phyloP scores from a whole-genome alignment of 2,329 filamentous ascomycete species.

The Pyrenophora seminiperda region DNA sequence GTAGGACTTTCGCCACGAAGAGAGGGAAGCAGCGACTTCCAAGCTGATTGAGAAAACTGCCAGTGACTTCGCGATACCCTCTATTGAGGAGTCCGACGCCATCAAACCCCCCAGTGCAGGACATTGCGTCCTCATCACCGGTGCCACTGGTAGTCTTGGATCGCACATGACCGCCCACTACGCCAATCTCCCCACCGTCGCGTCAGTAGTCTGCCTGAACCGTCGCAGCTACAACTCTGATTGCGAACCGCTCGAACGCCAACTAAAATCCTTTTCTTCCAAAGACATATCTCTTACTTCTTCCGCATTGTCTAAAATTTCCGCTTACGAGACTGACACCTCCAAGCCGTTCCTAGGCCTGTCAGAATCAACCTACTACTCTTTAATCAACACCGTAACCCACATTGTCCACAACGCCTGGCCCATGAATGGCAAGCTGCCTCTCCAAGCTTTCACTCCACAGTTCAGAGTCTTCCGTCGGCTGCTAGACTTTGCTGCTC shows the following conservation, averaged over 20 bases:
- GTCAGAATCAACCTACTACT: conserved; percentile 42
- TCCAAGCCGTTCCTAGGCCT: conserved; percentile 58
- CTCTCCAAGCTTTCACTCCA: conserved; percentile 56
- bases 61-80: not conserved
- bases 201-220: conserved; percentile 55
- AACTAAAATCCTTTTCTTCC: conserved; percentile 41
- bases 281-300: conserved; percentile 15
- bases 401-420: conserved; percentile 62
- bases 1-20: not conserved
- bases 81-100: not conserved
- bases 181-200: conserved; percentile 35
- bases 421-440: conserved; percentile 61
- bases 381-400: conserved; percentile 49
- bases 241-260: conserved; percentile 37
- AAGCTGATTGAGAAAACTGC: not conserved
- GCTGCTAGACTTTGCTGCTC: conserved; percentile 53
- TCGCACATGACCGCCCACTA: conserved; percentile 43
- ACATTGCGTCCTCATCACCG: conserved; percentile 47
- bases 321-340: conserved; percentile 57
- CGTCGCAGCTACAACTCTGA: conserved; percentile 32
- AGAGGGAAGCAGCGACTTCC: not conserved
- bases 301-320: conserved; percentile 44
- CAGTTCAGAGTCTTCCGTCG: conserved; percentile 59
- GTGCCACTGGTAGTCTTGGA: conserved; percentile 50
- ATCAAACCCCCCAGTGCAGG: not conserved